A percentile compares a stretch with the other conserved stretches of the same genome.
phyloP scores from a whole-genome alignment of 2,329 filamentous ascomycete genomes.

The Ascochyta lentis region DNA sequence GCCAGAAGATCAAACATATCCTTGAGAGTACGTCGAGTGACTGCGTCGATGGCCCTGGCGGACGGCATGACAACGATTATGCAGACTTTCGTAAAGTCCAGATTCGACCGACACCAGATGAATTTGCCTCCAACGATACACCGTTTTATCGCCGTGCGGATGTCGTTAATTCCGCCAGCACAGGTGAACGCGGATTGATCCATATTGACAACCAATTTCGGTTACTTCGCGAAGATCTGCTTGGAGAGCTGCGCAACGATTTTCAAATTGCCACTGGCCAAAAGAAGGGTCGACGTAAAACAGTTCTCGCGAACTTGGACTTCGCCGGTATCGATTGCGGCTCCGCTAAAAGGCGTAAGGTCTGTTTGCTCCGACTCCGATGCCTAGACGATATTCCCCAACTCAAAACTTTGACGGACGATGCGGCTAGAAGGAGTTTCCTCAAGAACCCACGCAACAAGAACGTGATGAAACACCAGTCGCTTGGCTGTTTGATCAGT shows the following conservation, averaged over 20 bases:
- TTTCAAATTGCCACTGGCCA: conserved; percentile 58
- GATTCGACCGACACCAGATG: conserved; percentile 71
- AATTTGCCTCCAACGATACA: conserved; percentile 62
- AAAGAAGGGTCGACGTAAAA: conserved; percentile 55
- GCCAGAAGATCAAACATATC: conserved; percentile 57
- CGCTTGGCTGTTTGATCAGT: conserved; percentile 67
- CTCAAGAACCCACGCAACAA: conserved; percentile 54
- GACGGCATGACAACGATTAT: conserved; percentile 77
- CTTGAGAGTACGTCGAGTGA: conserved; percentile 60
- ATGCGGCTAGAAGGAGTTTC: conserved; percentile 53
- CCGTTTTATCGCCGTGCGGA: conserved; percentile 63
- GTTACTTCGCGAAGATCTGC: conserved; percentile 73
- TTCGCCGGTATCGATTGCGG: conserved; percentile 51
- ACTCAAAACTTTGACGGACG: conserved; percentile 40
- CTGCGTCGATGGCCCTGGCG: conserved; percentile 58
- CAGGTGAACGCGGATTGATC: conserved; percentile 49
- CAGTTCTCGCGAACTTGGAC: conserved; percentile 51
- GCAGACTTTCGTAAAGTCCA: conserved; percentile 65
- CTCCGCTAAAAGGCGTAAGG: conserved; percentile 36
- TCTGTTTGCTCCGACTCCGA: conserved; percentile 51
- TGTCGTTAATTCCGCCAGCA: conserved; percentile 54
- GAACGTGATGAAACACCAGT: conserved; percentile 64
- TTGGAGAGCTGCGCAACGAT: conserved; percentile 70
- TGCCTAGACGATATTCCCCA: conserved; percentile 55
- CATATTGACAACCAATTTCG: conserved; percentile 77